phyloP scores from a whole-genome alignment of 75 land plant genomes.

The Picea glauca region DNA sequence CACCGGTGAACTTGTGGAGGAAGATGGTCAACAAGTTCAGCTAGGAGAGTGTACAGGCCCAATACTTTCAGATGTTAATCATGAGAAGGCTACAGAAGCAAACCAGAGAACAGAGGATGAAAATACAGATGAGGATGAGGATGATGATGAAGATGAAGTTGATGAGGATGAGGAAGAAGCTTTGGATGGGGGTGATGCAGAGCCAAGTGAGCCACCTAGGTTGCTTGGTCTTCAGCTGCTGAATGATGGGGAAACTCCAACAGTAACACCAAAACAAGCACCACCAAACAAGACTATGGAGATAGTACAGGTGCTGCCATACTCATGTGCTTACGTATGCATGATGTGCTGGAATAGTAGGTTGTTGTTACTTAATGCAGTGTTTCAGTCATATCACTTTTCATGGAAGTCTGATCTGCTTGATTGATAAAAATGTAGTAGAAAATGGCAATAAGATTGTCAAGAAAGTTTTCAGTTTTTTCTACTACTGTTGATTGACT shows the following conservation, averaged over 20 bases:
- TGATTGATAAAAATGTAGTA: background rate
- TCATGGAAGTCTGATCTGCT: background rate
- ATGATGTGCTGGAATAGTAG: background rate
- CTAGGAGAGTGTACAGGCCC: background rate
- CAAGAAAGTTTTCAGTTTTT: background rate
- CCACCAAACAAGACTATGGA: background rate
- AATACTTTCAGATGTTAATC: background rate
- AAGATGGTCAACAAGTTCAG: background rate
- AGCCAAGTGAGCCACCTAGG: conserved; percentile 45
- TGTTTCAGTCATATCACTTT: background rate
- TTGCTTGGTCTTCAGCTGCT: conserved; percentile 54
- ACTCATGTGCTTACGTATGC: background rate
- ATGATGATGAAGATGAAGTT: conserved; percentile 64
- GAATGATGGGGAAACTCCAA: conserved; percentile 41
- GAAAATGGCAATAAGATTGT: background rate
- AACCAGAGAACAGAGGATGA: conserved; percentile 30
- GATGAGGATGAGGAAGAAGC: conserved; percentile 48
- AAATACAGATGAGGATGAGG: conserved; percentile 43
- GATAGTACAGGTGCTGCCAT: background rate
- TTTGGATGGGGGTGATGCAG: conserved; percentile 34
- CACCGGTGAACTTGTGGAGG: conserved; percentile 19
- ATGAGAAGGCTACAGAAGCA: background rate
- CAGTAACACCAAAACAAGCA: conserved; percentile 29
- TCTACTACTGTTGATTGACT: background rate
- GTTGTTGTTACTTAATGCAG: background rate